Base-by-base conservation (phyloP, 371 early-diverging fungal species). In the Dinochytrium kinnereticum region DNA sequence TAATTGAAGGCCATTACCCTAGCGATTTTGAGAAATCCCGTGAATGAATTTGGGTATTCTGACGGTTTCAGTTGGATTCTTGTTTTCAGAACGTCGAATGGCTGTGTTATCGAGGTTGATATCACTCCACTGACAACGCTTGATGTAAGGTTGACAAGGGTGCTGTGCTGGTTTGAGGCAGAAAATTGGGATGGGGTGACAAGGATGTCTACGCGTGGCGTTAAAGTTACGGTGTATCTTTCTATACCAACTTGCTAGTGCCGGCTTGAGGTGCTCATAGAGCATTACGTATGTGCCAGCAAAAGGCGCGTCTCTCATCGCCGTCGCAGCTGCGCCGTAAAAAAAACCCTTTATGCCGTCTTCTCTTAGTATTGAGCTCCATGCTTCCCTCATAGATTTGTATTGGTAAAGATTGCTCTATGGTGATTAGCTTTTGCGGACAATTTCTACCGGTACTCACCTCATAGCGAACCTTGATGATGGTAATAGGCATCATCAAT, bases 261-360 rank as follows among this genome's bases (percentile, higher is more conserved):
- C 19, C 2, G 59, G 33, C 53, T 79, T 78, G 15, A 59, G 51
- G 51, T 89, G 82, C 80, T 97, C 97, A 77, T 98, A 98, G 68
- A 95, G 88, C n/a, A 92, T 86, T 19, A 98, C 86, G 77, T 97
- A 97, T n/a, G 96, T 87, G 13, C 98, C 98, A 26, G 98, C 96
- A 81, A 93, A 90, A 24, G 98, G 98, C 1, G 96, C 97, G 80
- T 98, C 98, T 30, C 98, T 86, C 64, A 44, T 44, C 44, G 44
- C 92, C 3, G 98, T 98, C 1, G 95, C 94, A 51, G 95, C 93
- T 53, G 88, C 94, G 24, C 98, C 98, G 68, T 90, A 86, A 86
- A 96, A 98, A 24, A 97, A 82, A 0, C 95, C 94, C 13, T 85
- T 77, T 26, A 84, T 21, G 1, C 91, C 87, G 31, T 82, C 77